These are phyloP conservation scores for Penicillium robsamsonii DNA, from an alignment of 495 filamentous ascomycete species.

Conservation along the genomic window DNA sequence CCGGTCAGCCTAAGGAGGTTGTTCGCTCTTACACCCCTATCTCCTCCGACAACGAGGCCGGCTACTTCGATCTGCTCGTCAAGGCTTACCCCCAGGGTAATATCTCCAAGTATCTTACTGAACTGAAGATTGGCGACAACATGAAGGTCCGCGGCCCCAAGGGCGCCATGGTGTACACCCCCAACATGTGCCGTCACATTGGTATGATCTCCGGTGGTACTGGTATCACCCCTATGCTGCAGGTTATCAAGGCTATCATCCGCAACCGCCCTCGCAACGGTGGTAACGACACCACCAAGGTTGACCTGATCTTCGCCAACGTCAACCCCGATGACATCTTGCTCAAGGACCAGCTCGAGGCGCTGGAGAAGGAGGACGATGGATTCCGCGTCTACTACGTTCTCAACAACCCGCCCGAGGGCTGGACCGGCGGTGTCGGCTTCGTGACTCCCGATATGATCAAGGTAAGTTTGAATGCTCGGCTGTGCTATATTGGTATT, in stretches of 20 bases:
- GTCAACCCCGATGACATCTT: constrained; percentile 91
- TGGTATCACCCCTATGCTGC: constrained; percentile 97
- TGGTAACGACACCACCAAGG: constrained; percentile 77
- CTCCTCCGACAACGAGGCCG: constrained; percentile 85
- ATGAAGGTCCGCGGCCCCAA: constrained; percentile 92
- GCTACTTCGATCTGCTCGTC: constrained; percentile 94
- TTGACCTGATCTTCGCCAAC: constrained; percentile 95
- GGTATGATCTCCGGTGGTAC: constrained; percentile 98
- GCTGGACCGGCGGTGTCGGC: constrained; percentile 85
- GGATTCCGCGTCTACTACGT: constrained; percentile 89
- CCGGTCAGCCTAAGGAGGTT: constrained; percentile 78
- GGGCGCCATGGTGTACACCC: constrained; percentile 93
- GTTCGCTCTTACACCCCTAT: constrained; percentile 97
- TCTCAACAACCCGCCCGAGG: constrained; percentile 89
- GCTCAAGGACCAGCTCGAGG: constrained; percentile 84
- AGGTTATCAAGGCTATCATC: constrained; percentile 88
- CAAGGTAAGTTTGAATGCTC: constrained; percentile 56
- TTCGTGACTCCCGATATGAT: constrained; percentile 97
- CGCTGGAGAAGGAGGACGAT: constrained; percentile 69
- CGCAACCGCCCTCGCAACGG: constrained; percentile 67
- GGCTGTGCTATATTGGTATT: constrained; percentile 15
- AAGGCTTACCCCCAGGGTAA: constrained; percentile 97
- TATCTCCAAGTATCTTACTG: constrained; percentile 87
- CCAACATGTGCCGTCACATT: constrained; percentile 90
- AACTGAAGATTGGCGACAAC: constrained; percentile 75